These are phyloP conservation scores for Tulasnella sp. DNA, from an alignment of 768 basidiomycete species.

Conservation along the genomic window DNA sequence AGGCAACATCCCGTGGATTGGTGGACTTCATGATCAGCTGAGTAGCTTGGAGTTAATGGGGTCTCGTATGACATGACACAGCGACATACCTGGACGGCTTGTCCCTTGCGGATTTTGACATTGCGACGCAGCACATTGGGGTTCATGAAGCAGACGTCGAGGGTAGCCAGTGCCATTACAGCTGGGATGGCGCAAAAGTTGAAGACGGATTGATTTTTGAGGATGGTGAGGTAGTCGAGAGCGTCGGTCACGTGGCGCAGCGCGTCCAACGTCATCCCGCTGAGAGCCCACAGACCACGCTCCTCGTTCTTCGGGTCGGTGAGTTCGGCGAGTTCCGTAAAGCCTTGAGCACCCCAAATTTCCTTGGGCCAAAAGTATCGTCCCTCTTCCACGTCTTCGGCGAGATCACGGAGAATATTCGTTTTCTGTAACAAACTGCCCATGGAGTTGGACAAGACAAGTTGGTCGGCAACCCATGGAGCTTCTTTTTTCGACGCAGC, in stretches of 20 bases:
- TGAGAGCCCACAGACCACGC: constrained; percentile 68
- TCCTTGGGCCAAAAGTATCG: constrained; percentile 92
- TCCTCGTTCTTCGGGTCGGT: constrained; percentile 42
- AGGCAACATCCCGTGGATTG: constrained; percentile 82
- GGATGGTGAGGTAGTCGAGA: constrained; percentile 75
- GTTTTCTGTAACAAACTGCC: constrained; percentile 96
- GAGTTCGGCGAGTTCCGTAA: constrained; percentile 60
- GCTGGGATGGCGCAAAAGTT: constrained; percentile 93
- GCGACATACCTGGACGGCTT: constrained; percentile 60
- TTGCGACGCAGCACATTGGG: constrained; percentile 69
- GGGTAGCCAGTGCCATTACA: constrained; percentile 90
- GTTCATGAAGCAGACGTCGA: constrained; percentile 91
- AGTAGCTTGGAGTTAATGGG: not conserved
- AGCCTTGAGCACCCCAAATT: constrained; percentile 75
- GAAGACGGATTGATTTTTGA: constrained; percentile 88
- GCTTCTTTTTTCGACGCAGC: constrained; percentile 74
- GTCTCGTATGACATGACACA: too few relatives aligned
- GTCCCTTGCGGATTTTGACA: constrained; percentile 90
- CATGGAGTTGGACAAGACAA: constrained; percentile 86
- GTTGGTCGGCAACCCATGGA: constrained; percentile 57
- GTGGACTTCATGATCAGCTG: constrained; percentile 87
- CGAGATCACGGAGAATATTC: constrained; percentile 92
- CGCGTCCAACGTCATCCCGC: constrained; percentile 81
- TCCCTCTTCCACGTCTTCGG: constrained; percentile 74
- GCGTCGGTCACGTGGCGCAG: constrained; percentile 72